phyloP scores from a whole-genome alignment of 345 rosid species.

The Tarenaya hassleriana region DNA sequence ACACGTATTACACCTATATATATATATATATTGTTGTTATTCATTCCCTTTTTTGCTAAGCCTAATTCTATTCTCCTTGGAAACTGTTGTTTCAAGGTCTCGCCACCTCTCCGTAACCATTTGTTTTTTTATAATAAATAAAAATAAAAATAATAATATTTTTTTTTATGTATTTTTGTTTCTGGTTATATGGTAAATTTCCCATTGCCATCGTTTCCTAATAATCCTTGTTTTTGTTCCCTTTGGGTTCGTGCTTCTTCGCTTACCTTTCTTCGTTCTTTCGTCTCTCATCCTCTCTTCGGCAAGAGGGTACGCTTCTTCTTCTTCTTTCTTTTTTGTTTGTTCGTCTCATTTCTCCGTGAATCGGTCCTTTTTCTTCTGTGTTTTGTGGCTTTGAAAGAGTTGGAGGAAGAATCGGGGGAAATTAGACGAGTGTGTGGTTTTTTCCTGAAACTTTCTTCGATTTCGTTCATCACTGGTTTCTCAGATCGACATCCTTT shows the following conservation, averaged over 20 bases:
- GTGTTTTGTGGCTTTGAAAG: background rate
- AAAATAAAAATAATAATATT: background rate
- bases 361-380: background rate
- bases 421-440: background rate
- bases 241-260: constrained; percentile 15
- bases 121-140: constrained; percentile 4
- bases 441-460: background rate
- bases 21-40: constrained; percentile 9
- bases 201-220: constrained; percentile 23
- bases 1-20: constrained; percentile 3
- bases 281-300: background rate
- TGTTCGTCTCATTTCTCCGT: no score
- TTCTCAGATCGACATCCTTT: constrained; percentile 16
- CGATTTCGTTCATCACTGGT: background rate
- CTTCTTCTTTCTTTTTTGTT: constrained; percentile 4
- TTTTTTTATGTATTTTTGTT: no score
- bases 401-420: background rate
- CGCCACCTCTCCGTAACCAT: constrained; percentile 15
- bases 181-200: constrained; percentile 20
- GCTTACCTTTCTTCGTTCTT: constrained; percentile 5
- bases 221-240: constrained; percentile 27
- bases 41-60: constrained; percentile 17
- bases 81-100: constrained; percentile 24
- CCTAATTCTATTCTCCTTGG: constrained; percentile 17
- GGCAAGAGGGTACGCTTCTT: constrained; percentile 19